These are phyloP conservation scores for Suillus alpinus DNA, from an alignment of 768 basidiomycete species.

Conservation along the genomic window DNA sequence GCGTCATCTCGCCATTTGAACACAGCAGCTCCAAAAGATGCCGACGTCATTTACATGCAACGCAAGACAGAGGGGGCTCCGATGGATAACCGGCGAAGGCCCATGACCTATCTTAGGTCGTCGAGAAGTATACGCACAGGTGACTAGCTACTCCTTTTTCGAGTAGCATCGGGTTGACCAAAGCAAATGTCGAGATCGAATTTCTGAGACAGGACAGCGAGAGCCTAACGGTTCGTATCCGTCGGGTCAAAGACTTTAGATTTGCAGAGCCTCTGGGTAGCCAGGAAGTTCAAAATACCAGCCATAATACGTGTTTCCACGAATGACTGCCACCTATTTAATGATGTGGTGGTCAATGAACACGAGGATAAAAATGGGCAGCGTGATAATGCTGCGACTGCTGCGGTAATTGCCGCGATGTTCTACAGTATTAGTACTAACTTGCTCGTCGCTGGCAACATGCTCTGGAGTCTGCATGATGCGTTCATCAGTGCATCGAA, in stretches of 20 bases:
- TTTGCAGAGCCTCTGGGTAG: background rate
- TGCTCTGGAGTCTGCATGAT: no score
- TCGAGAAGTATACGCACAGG: conserved; percentile 10
- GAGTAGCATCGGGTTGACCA: conserved; percentile 1
- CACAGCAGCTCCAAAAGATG: no score
- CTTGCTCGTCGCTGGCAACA: no score
- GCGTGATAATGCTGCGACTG: no score
- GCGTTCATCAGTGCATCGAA: no score
- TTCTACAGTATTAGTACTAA: no score
- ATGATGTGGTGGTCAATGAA: no score
- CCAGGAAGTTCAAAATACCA: background rate
- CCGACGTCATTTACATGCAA: no score
- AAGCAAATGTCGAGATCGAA: conserved; percentile 3
- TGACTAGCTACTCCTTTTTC: conserved; percentile 12
- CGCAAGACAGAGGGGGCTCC: conserved; percentile 16
- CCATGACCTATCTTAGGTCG: conserved; percentile 9
- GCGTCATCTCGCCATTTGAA: no score
- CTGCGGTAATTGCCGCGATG: no score
- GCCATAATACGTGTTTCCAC: no score
- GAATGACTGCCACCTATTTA: background rate
- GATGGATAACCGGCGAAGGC: conserved; percentile 15
- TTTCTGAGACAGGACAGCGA: conserved; percentile 10
- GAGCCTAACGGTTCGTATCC: background rate
- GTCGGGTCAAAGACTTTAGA: background rate
- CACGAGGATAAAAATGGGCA: no score